Evolutionary conservation across 225 moss, liverwort and hornwort species (phyloP).

Genomic region (Straminergon stramineum): DNA sequence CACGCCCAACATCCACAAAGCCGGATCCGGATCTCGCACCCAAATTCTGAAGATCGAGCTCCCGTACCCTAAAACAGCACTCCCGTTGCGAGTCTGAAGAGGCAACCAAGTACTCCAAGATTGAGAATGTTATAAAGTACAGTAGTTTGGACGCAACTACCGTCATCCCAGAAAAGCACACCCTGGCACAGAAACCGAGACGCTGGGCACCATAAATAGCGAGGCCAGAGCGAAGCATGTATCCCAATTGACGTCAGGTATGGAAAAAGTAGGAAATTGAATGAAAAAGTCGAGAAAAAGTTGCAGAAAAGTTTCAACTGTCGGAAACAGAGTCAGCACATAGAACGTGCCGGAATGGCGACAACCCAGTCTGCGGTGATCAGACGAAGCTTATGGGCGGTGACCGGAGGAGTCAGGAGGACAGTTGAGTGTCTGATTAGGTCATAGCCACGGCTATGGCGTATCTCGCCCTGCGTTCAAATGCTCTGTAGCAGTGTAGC

Average conservation of each 20-base stretch:
- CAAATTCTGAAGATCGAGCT: not conserved
- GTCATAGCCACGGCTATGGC: not conserved
- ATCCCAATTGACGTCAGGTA: not conserved
- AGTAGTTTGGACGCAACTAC: conserved; percentile 1
- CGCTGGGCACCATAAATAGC: not conserved
- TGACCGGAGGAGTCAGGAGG: not conserved
- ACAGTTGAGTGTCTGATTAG: not conserved
- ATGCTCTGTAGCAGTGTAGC: not conserved
- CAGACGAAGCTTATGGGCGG: not conserved
- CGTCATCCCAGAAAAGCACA: not conserved
- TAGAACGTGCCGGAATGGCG: not conserved
- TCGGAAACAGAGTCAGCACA: not conserved
- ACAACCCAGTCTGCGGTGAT: not conserved
- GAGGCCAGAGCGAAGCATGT: not conserved
- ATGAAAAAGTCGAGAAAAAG: not conserved
- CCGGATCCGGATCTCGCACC: not conserved
- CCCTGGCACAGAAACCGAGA: not conserved
- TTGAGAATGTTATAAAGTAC: not conserved
- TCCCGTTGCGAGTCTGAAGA: not conserved
- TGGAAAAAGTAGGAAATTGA: not conserved
- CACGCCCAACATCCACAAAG: not conserved
- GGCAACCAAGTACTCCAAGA: not conserved
- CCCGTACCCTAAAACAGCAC: not conserved
- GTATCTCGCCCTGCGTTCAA: not conserved
- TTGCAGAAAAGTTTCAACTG: not conserved